These are phyloP conservation scores for Mycoemilia scoparia DNA, from an alignment of 192 early-diverging fungal genomes.

Conservation along the genomic window DNA sequence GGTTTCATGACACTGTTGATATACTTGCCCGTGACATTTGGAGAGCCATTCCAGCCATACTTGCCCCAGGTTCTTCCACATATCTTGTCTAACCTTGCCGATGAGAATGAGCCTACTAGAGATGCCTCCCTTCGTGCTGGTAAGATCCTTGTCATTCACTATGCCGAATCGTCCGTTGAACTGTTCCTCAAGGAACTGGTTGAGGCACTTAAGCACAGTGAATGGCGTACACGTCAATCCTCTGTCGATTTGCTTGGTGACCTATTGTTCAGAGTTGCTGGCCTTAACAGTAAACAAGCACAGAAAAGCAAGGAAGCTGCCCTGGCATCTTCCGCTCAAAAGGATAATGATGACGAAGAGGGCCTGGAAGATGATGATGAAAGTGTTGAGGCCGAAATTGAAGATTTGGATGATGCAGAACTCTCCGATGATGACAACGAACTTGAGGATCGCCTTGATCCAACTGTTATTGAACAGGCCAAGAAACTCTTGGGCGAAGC, in stretches of 20 bases:
- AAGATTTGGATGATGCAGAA: slow-evolving; percentile 8
- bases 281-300: slow-evolving; percentile 48
- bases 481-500: slow-evolving; percentile 38
- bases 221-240: slow-evolving; percentile 92
- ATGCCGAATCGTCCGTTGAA: slow-evolving; percentile 71
- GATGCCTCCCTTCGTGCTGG: slow-evolving; percentile 84
- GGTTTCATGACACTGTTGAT: slow-evolving; percentile 92
- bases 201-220: slow-evolving; percentile 69
- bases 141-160: slow-evolving; percentile 82
- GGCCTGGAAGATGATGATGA: slow-evolving; percentile 20
- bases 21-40: slow-evolving; percentile 90
- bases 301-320: slow-evolving; percentile 25
- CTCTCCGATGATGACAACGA: slow-evolving; percentile 21
- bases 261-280: slow-evolving; percentile 79
- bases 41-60: slow-evolving; percentile 79
- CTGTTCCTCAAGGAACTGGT: slow-evolving; percentile 82
- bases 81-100: slow-evolving; percentile 79
- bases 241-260: slow-evolving; percentile 91
- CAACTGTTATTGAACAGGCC: neutral
- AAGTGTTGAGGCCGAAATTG: slow-evolving; percentile 8
- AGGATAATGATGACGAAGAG: slow-evolving; percentile 15
- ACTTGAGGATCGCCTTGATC: neutral
- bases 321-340: slow-evolving; percentile 18
- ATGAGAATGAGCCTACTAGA: slow-evolving; percentile 86
- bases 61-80: slow-evolving; percentile 72